Evolutionary conservation across 2,329 filamentous ascomycete species (phyloP), one percentile per base, ranked within the genome.

Genomic region (Parafenestella ontariensis): DNA sequence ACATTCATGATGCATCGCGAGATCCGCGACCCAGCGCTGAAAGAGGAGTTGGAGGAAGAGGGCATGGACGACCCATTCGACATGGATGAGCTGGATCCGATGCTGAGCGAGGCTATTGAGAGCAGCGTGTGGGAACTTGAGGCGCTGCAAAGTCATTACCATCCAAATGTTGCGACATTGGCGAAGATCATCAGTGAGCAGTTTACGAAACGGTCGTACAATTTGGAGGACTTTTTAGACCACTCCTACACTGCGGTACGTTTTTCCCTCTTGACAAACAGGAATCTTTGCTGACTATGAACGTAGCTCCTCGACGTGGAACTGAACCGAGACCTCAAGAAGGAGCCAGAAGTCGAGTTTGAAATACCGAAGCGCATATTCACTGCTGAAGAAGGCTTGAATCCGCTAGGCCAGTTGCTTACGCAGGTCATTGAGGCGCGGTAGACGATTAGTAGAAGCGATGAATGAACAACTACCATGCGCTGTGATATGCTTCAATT

Each of bases 1-100:
- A 96, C 94, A 0, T 98, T 96, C 69, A 96, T 99, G 92, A 86
- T 99, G 63, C 96, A 99, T 75, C 87, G 95, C 49, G 87, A 86
- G 54, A 80, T 84, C 33, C 83, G 82, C 43, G 86, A 87, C 37
- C 72, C 82, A 1, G 83, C 87, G 47, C 78, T 81, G 45, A 85
- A 84, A 65, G 82, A 83, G 48, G 69, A 82, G 46, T 77, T 93
- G 20, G 85, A 89, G 64, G 82, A 84, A 26, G 74, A 83, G 29
- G 86, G 85, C 40, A 83, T 87, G 78, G 77, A 83, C 41, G 96
- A 99, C 69, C 89, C 91, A 0, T 99, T 96, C 71, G 74, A 90
- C 53, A 83, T 88, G 46, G 79, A 86, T 5, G 91, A 97, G 76
- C 69, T 80, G 24, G 91, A 99, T 61, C 96, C 95, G 0, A 91